phyloP scores from a whole-genome alignment of 2,329 filamentous ascomycete genomes.

The Colletotrichum magnum region DNA sequence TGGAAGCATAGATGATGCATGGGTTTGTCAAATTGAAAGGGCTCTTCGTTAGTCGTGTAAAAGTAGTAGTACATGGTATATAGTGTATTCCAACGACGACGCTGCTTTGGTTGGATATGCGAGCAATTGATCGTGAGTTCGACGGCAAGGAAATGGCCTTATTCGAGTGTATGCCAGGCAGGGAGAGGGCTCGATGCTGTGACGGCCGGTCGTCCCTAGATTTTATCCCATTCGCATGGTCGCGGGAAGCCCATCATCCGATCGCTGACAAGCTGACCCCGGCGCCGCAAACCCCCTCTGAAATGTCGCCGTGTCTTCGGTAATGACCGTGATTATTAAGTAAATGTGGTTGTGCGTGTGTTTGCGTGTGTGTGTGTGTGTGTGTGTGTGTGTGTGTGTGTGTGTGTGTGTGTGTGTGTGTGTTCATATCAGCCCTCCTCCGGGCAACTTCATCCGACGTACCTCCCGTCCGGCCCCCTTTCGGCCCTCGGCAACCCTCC shows the following conservation, averaged over 20 bases:
- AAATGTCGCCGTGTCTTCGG: conserved; percentile 14
- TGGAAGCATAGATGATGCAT: not conserved
- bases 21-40: not conserved
- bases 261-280: not conserved
- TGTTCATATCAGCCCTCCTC: not conserved
- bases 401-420: no score
- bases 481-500: conserved; percentile 36
- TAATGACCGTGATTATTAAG: conserved; percentile 11
- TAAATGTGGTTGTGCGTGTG: no score
- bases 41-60: conserved; percentile 14
- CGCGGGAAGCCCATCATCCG: conserved; percentile 12
- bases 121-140: not conserved
- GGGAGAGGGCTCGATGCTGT: no score
- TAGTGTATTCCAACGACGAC: not conserved
- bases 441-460: conserved; percentile 16
- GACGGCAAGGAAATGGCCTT: conserved; percentile 8
- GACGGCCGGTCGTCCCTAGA: not conserved
- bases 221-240: conserved; percentile 4
- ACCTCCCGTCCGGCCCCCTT: conserved; percentile 35
- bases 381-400: no score
- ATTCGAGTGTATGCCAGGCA: not conserved
- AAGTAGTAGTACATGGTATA: conserved; percentile 16
- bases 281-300: not conserved
- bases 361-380: no score
- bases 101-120: not conserved